Evolutionary conservation across 2,329 filamentous ascomycete genomes (phyloP).

Genomic region (Fonsecaea erecta): DNA sequence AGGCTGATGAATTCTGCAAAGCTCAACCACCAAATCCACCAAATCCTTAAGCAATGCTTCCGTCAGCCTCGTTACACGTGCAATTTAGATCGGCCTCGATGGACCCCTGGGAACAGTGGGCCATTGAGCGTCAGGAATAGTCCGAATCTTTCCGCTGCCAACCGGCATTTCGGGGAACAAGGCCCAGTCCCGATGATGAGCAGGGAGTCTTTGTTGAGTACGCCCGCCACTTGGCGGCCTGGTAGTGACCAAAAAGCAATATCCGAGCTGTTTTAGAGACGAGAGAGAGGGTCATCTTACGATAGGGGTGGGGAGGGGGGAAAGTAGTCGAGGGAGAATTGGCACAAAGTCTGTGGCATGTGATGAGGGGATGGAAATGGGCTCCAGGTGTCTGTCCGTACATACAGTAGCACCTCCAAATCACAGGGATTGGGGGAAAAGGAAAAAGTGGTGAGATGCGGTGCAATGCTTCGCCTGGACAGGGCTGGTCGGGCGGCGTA

Average conservation of each 20-base stretch:
- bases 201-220: background rate
- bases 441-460: background rate
- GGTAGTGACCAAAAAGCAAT: background rate
- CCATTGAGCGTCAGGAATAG: background rate
- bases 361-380: background rate
- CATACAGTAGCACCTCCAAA: no score
- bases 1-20: background rate
- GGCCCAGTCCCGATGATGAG: constrained; percentile 7
- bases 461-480: background rate
- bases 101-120: constrained; percentile 1
- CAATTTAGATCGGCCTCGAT: background rate
- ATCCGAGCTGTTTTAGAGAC: constrained; percentile 7
- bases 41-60: constrained; percentile 9
- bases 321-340: background rate
- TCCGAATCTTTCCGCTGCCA: constrained; percentile 17
- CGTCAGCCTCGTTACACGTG: constrained; percentile 11
- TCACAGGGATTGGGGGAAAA: background rate
- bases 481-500: background rate
- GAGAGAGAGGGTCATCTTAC: background rate
- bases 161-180: background rate
- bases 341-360: constrained; percentile 1
- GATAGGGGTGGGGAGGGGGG: background rate
- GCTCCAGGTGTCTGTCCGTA: no score
- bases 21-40: background rate
- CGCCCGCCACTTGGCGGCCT: background rate